phyloP scores from a whole-genome alignment of 306 rosid species.

The Adenanthera pavonina region DNA sequence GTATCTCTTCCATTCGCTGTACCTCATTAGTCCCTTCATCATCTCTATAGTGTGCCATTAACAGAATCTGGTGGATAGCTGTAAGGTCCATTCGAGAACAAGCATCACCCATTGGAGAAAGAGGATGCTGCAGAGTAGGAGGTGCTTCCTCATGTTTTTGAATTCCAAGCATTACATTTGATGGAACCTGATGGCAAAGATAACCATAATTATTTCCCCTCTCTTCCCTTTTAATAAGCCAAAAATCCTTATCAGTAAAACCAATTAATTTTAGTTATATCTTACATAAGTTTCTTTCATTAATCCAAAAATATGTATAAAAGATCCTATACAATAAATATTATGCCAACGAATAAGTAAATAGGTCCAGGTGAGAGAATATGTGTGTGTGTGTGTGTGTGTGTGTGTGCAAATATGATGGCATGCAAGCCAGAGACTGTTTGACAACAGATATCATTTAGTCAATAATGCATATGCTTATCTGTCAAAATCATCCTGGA shows the following conservation, averaged over 20 bases:
- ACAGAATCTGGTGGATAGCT: conserved; percentile 76
- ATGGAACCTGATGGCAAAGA: conserved; percentile 61
- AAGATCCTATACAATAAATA: conserved; percentile 4
- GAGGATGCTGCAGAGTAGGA: conserved; percentile 70
- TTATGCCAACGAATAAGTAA: background rate
- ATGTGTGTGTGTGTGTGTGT: no score
- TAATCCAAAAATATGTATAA: background rate
- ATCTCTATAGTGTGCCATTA: conserved; percentile 70
- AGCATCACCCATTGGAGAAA: conserved; percentile 74
- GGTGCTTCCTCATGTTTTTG: conserved; percentile 75
- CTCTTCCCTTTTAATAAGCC: background rate
- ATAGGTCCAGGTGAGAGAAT: background rate
- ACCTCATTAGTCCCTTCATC: conserved; percentile 85
- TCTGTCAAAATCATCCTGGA: conserved; percentile 1
- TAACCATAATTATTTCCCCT: background rate
- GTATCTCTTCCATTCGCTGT: conserved; percentile 9
- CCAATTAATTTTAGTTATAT: background rate
- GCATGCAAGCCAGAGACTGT: conserved; percentile 16
- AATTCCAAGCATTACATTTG: conserved; percentile 79
- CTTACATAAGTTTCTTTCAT: background rate
- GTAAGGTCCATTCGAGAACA: conserved; percentile 84
- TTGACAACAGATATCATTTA: background rate
- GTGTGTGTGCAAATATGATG: background rate
- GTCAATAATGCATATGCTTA: conserved; percentile 9
- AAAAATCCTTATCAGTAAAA: background rate